These are phyloP conservation scores for Aspergillus sojae DNA, from an alignment of 2,329 filamentous ascomycete genomes.

Conservation along the genomic window DNA sequence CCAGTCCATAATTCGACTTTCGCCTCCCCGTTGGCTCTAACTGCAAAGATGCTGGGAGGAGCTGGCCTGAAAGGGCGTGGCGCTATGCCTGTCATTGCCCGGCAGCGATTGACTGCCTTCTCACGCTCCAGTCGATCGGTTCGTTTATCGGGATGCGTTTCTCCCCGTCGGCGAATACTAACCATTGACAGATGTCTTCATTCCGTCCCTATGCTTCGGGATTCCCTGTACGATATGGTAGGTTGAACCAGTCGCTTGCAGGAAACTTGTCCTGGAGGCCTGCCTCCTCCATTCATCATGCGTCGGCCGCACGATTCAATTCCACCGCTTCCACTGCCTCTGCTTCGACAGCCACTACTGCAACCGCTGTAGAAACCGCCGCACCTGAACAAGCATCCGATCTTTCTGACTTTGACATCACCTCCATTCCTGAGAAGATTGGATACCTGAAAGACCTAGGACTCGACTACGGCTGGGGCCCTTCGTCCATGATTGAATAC, in stretches of 20 bases:
- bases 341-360: constrained; percentile 17
- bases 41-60: constrained; percentile 56
- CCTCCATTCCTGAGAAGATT: constrained; percentile 70
- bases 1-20: constrained; percentile 4
- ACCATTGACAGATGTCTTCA: constrained; percentile 38
- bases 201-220: constrained; percentile 32
- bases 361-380: constrained; percentile 11
- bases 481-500: constrained; percentile 73
- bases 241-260: constrained; percentile 24
- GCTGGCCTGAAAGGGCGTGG: constrained; percentile 55
- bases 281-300: constrained; percentile 23
- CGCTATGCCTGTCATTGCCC: constrained; percentile 44
- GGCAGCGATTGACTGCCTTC: constrained; percentile 30
- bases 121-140: constrained; percentile 40
- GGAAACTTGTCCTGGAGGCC: constrained; percentile 27
- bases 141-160: constrained; percentile 20
- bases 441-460: constrained; percentile 84
- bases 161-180: constrained; percentile 1
- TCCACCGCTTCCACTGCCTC: constrained; percentile 34
- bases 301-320: constrained; percentile 41
- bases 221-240: constrained; percentile 22
- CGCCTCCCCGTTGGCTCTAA: constrained; percentile 14
- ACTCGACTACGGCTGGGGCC: constrained; percentile 83
- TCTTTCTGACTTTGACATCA: constrained; percentile 37
- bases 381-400: constrained; percentile 25